phyloP scores from a whole-genome alignment of 441 rosid species.

The Eruca vesicaria region DNA sequence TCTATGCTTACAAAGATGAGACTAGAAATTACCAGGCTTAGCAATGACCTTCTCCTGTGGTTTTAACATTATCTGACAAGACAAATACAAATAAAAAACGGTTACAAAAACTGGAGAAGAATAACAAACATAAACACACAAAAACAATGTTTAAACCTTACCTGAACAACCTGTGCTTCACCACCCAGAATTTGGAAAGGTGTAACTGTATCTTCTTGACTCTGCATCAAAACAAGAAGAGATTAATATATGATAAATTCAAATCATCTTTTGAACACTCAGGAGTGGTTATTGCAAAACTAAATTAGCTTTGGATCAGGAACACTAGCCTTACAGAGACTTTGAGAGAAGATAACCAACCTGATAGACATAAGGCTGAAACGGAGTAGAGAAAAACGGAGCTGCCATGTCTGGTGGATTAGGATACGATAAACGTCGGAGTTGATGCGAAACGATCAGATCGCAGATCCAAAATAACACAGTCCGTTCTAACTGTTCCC shows the following conservation, averaged over 20 bases:
- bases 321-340: neutral
- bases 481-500: neutral
- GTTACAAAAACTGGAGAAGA: neutral
- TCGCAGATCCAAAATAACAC: neutral
- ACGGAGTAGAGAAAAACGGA: slow-evolving; percentile 1
- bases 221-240: neutral
- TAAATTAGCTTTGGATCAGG: too few species aligned
- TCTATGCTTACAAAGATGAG: neutral
- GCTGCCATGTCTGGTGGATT: neutral
- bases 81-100: neutral
- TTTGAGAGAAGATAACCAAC: neutral
- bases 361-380: neutral
- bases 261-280: neutral
- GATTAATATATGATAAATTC: neutral
- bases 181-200: slow-evolving; percentile 99
- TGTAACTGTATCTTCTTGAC: slow-evolving; percentile 64
- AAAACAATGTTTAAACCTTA: slow-evolving; percentile 24
- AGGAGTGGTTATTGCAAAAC: neutral
- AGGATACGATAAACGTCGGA: neutral
- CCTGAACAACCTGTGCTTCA: slow-evolving; percentile 98
- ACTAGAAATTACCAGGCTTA: slow-evolving; percentile 14
- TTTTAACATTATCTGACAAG: slow-evolving; percentile 82
- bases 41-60: slow-evolving; percentile 91
- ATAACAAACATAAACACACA: neutral
- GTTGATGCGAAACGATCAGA: neutral